phyloP scores from a whole-genome alignment of 2,329 filamentous ascomycete genomes.

The Ascochyta pisi region DNA sequence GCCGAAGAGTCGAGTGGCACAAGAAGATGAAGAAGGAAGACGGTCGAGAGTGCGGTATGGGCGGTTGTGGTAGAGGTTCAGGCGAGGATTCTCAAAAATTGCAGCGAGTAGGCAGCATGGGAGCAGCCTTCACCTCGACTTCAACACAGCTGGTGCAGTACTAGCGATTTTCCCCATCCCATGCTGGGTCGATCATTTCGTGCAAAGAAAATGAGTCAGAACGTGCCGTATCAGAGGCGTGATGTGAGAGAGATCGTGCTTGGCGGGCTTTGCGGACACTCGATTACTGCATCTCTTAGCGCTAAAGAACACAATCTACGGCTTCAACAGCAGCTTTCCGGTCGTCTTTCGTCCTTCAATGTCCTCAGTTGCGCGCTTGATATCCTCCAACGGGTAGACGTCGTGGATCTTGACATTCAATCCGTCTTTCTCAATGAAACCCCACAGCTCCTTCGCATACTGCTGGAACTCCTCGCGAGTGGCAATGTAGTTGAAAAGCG shows the following conservation, averaged over 20 bases:
- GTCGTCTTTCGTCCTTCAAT: slow-evolving; percentile 82
- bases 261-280: neutral
- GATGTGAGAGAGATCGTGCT: neutral
- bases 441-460: slow-evolving; percentile 76
- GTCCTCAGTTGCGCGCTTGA: slow-evolving; percentile 73
- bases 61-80: no score
- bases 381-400: slow-evolving; percentile 76
- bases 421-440: slow-evolving; percentile 71
- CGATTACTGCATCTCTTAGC: neutral
- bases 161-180: no score
- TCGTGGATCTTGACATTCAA: slow-evolving; percentile 78
- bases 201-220: neutral
- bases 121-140: no score
- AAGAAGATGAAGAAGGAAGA: neutral
- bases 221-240: neutral
- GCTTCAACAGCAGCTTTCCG: slow-evolving; percentile 80
- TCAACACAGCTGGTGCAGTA: no score
- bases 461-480: slow-evolving; percentile 70
- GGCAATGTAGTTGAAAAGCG: slow-evolving; percentile 69
- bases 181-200: no score
- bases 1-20: neutral
- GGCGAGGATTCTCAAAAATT: no score
- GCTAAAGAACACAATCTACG: slow-evolving; percentile 45
- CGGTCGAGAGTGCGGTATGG: no score
- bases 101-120: no score